Evolutionary conservation across 352 stramenopile species (phyloP), one percentile per base, ranked within the genome.

Genomic region (Globisporangium carolinianum): DNA sequence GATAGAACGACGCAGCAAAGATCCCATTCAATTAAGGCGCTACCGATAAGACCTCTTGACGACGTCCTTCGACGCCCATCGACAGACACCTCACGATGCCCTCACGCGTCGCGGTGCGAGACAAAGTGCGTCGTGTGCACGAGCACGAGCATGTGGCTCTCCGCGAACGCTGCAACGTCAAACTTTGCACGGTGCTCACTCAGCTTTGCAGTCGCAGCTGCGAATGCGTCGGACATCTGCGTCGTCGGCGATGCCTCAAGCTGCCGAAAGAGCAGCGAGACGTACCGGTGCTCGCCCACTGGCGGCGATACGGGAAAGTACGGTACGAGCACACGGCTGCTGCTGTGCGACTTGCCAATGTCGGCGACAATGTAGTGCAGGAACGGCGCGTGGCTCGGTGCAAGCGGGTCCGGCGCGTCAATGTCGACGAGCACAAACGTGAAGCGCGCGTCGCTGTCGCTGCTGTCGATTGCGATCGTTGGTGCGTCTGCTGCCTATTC

Each of bases 341-440:
- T 62, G 45, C 9, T 49, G 46, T 18, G 41, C 18, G 32, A 53
- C 14, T 32, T 32, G 11, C 14, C 42, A n/a, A 76, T 60, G 36
- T 73, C 67, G 10, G 68, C 61, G 24, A 86, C 60, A 45, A 89
- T 86, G 57, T 80, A 84, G 65, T 91, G 80, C 47, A 91, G 60
- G 60, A 87, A 91, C 42, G 80, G 80, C 47, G 80, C 63, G 58
- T 91, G 79, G 1, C 67, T 70, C 11, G 81, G 76, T 1, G 73
- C 62, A 14, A 62, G 55, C 8, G 81, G 81, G 46, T 78, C 61
- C 2, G 81, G 81, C 10, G 81, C 81, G 60, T 89, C 79, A 35
- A 91, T 83, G 56, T 91, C 81, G 37, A 91, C 57, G 11, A 91
- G 71, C 18, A 91, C 57, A 57, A 67, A 85, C 43, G 76, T 89